These are phyloP conservation scores for Colletotrichum limetticola DNA, from an alignment of 2,329 filamentous ascomycete genomes.

Conservation along the genomic window DNA sequence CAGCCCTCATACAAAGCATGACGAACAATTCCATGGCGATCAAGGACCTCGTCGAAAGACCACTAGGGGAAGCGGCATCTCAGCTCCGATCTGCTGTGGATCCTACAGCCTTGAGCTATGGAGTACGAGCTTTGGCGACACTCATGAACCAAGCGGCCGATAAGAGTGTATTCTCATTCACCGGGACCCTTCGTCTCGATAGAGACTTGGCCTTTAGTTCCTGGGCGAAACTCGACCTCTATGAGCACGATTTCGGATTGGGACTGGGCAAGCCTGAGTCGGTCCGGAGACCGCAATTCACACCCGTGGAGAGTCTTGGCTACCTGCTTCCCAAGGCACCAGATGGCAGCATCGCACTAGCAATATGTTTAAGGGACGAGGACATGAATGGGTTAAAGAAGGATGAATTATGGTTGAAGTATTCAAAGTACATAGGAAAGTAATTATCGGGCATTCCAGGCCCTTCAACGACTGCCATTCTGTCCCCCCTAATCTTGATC, in stretches of 20 bases:
- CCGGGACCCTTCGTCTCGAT: constrained; percentile 47
- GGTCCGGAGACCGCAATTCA: constrained; percentile 60
- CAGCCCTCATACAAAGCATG: constrained; percentile 60
- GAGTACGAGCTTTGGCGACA: constrained; percentile 54
- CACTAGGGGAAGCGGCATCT: constrained; percentile 31
- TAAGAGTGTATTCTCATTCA: constrained; percentile 47
- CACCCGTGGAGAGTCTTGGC: constrained; percentile 56
- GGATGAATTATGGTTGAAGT: constrained; percentile 55
- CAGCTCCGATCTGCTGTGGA: constrained; percentile 52
- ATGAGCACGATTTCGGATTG: constrained; percentile 58
- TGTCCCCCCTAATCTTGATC: not conserved
- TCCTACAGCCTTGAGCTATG: constrained; percentile 45
- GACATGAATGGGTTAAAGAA: constrained; percentile 56
- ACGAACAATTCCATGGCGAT: constrained; percentile 49
- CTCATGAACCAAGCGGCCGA: constrained; percentile 46
- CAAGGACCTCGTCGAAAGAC: constrained; percentile 41
- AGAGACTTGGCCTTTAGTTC: constrained; percentile 64
- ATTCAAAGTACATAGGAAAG: constrained; percentile 49
- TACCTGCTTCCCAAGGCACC: constrained; percentile 59
- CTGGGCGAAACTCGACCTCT: constrained; percentile 60
- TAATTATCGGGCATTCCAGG: not conserved
- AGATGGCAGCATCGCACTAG: constrained; percentile 56
- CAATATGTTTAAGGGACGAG: constrained; percentile 56
- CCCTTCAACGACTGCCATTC: not conserved
- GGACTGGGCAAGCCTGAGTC: constrained; percentile 57